phyloP scores from a whole-genome alignment of 495 filamentous ascomycete genomes.

The Astrothelium subdiscretum region DNA sequence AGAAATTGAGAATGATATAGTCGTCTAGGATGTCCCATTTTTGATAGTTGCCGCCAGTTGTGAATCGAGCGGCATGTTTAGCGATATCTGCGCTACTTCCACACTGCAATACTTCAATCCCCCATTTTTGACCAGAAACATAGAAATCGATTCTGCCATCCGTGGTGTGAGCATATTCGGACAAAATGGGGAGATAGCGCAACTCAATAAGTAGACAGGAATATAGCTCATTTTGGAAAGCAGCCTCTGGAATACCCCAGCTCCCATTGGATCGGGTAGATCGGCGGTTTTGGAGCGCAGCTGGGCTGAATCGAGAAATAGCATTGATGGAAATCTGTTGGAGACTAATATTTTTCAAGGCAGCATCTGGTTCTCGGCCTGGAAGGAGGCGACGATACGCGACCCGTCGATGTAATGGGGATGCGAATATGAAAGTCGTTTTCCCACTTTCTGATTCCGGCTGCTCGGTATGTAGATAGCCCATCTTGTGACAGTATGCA shows the following conservation, averaged over 20 bases:
- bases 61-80: slow-evolving; percentile 5
- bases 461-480: slow-evolving; percentile 4
- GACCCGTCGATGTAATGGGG: slow-evolving; percentile 6
- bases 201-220: not conserved
- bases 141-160: slow-evolving; percentile 8
- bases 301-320: slow-evolving; percentile 7
- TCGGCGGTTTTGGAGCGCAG: not conserved
- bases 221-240: slow-evolving; percentile 5
- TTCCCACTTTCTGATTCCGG: not conserved
- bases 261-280: not conserved
- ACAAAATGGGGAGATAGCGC: slow-evolving; percentile 6
- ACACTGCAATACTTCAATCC: slow-evolving; percentile 2
- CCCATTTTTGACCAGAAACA: slow-evolving; percentile 5
- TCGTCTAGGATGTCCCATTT: slow-evolving; percentile 8
- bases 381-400: slow-evolving; percentile 7
- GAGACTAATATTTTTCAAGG: not conserved
- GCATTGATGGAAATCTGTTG: slow-evolving; percentile 7
- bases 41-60: slow-evolving; percentile 4
- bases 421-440: slow-evolving; percentile 2
- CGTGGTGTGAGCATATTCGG: slow-evolving; percentile 6
- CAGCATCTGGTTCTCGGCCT: slow-evolving; percentile 2
- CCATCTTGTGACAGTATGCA: slow-evolving; percentile 6
- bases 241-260: slow-evolving; percentile 6
- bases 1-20: slow-evolving; percentile 13
- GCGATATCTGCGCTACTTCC: not conserved